These are phyloP conservation scores for Arctium minus DNA, from an alignment of 129 eudicot genomes.

Conservation along the genomic window DNA sequence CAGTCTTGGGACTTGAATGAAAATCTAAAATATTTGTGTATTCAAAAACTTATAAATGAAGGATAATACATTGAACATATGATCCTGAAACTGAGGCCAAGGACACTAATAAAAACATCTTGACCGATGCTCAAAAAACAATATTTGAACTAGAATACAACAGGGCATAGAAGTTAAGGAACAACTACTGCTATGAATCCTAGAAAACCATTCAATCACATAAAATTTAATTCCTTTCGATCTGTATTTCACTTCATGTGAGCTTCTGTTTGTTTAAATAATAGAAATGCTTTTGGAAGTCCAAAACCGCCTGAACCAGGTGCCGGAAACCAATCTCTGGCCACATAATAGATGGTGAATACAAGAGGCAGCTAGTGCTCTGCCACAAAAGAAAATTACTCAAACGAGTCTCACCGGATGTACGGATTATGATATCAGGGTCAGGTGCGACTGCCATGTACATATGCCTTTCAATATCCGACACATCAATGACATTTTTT, in stretches of 20 bases:
- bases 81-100: not conserved
- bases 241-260: conserved; percentile 11
- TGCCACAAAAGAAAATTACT: conserved; percentile 88
- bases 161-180: conserved; percentile 6
- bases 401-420: conserved; percentile 74
- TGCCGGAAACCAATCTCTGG: conserved; percentile 75
- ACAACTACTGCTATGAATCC: conserved; percentile 1
- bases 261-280: conserved; percentile 54
- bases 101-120: not conserved
- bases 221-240: not conserved
- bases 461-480: conserved; percentile 50
- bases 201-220: conserved; percentile 17
- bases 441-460: conserved; percentile 51
- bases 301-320: conserved; percentile 56
- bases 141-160: conserved; percentile 16
- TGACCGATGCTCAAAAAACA: conserved; percentile 1
- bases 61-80: not conserved
- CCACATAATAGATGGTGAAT: conserved; percentile 64
- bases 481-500: conserved; percentile 14
- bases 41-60: not conserved
- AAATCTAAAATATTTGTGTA: not conserved
- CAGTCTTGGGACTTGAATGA: not conserved
- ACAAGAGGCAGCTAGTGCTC: conserved; percentile 44
- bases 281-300: conserved; percentile 48
- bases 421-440: conserved; percentile 59